Evolutionary conservation across 2,329 filamentous ascomycete genomes (phyloP).

Genomic region (Leptographium galeiforme): DNA sequence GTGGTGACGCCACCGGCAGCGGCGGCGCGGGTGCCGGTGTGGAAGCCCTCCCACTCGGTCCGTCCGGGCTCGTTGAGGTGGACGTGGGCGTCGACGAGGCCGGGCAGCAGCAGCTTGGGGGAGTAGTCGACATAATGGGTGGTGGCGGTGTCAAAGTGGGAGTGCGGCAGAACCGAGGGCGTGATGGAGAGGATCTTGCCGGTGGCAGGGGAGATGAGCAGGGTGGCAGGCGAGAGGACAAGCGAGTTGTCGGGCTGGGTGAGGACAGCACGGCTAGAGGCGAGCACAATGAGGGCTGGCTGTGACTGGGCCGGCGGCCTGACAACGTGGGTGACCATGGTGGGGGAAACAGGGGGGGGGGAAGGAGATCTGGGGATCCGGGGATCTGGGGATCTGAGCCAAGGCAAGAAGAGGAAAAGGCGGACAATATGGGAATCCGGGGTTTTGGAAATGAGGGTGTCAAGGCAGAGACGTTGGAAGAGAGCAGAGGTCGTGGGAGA

Average conservation of each 20-base stretch:
- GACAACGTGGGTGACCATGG: not conserved
- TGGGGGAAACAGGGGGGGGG: not conserved
- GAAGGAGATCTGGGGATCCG: not conserved
- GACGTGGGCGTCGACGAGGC: slow-evolving; percentile 91
- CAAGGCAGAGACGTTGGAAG: no score
- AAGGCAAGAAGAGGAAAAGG: no score
- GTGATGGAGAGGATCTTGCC: slow-evolving; percentile 76
- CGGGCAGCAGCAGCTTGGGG: slow-evolving; percentile 73
- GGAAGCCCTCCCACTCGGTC: slow-evolving; percentile 98
- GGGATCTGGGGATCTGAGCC: no score
- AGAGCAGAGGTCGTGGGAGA: no score
- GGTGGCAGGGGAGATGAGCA: slow-evolving; percentile 61
- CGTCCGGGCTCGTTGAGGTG: slow-evolving; percentile 94
- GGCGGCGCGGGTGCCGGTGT: slow-evolving; percentile 83
- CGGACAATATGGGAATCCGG: no score
- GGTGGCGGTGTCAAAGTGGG: slow-evolving; percentile 55
- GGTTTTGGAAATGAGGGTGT: no score
- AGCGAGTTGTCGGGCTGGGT: slow-evolving; percentile 51
- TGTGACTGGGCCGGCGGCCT: not conserved
- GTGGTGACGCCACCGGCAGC: slow-evolving; percentile 95
- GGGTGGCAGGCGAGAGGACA: slow-evolving; percentile 64
- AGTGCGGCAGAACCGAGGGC: slow-evolving; percentile 58
- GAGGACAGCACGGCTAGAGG: slow-evolving; percentile 72
- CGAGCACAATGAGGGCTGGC: slow-evolving; percentile 53
- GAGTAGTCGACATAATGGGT: slow-evolving; percentile 70